Evolutionary conservation across 2,329 filamentous ascomycete species (phyloP).

Genomic region (Zasmidium citrigriseum): DNA sequence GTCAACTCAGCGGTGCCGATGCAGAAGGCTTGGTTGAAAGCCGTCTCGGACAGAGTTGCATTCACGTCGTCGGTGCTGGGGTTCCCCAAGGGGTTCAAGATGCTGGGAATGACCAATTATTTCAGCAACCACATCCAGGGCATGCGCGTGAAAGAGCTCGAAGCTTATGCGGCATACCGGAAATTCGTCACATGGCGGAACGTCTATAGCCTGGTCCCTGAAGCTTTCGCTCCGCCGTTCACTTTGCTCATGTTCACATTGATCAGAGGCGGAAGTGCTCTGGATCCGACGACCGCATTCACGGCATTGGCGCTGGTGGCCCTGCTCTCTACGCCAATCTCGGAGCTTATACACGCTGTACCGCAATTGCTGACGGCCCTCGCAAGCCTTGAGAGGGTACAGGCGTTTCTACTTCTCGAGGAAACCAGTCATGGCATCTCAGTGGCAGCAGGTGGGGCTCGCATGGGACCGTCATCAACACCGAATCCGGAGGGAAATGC

Average conservation of each 20-base stretch:
- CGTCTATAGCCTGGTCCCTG: slow-evolving; percentile 15
- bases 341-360: slow-evolving; percentile 21
- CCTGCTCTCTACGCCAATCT: slow-evolving; percentile 15
- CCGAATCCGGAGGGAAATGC: neutral
- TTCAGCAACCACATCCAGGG: slow-evolving; percentile 20
- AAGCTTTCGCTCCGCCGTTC: slow-evolving; percentile 13
- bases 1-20: slow-evolving; percentile 16
- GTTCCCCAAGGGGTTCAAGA: slow-evolving; percentile 22
- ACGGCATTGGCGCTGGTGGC: slow-evolving; percentile 19
- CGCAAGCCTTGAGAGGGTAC: slow-evolving; percentile 22
- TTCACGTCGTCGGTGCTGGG: slow-evolving; percentile 22
- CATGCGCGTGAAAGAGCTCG: slow-evolving; percentile 20
- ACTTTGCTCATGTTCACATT: slow-evolving; percentile 22
- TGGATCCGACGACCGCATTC: slow-evolving; percentile 20
- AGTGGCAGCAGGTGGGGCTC: neutral
- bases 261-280: slow-evolving; percentile 7
- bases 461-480: neutral
- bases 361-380: slow-evolving; percentile 18
- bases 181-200: slow-evolving; percentile 24
- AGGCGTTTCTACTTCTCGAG: slow-evolving; percentile 17
- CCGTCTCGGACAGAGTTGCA: slow-evolving; percentile 17
- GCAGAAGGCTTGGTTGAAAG: slow-evolving; percentile 20
- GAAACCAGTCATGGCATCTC: neutral
- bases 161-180: slow-evolving; percentile 16
- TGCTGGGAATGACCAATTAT: slow-evolving; percentile 21